These are phyloP conservation scores for Parathielavia appendiculata DNA, from an alignment of 495 filamentous ascomycete species.

Conservation along the genomic window DNA sequence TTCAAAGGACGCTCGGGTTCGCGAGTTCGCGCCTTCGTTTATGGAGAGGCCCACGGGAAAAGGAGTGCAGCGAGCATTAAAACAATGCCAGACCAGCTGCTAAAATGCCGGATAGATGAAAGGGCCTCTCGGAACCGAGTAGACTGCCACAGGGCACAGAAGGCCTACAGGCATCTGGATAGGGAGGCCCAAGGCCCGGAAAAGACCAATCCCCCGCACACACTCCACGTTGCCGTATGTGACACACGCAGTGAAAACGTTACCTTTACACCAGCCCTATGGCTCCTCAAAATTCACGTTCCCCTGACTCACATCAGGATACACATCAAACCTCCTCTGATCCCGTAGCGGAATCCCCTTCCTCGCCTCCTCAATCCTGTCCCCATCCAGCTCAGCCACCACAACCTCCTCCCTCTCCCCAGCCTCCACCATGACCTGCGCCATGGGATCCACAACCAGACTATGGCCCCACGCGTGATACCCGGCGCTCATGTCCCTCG, in stretches of 20 bases:
- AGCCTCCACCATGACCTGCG: conserved; percentile 65
- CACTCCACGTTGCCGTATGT: neutral
- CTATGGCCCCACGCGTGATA: conserved; percentile 94
- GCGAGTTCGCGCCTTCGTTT: neutral
- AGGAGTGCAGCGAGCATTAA: conserved; percentile 11
- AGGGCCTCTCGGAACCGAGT: neutral
- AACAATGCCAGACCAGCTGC: conserved; percentile 6
- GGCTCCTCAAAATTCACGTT: conserved; percentile 30
- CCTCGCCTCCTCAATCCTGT: conserved; percentile 68
- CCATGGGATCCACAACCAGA: conserved; percentile 85
- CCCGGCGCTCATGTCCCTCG: conserved; percentile 66
- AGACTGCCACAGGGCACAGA: conserved; percentile 5
- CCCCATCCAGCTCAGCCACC: conserved; percentile 65
- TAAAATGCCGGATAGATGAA: conserved; percentile 6
- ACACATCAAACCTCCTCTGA: conserved; percentile 93
- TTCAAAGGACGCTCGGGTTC: neutral
- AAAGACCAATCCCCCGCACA: conserved; percentile 6
- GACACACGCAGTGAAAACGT: neutral
- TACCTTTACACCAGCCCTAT: conserved; percentile 4
- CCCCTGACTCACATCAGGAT: conserved; percentile 74
- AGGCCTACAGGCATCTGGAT: neutral
- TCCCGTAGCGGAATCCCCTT: conserved; percentile 77
- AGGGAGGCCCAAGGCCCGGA: neutral
- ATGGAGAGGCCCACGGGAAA: conserved; percentile 4
- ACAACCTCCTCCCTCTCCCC: conserved; percentile 72